Evolutionary conservation across 176 grass and related monocot species (phyloP), one percentile per base, ranked within the genome.

Genomic region (Carex cristatella): DNA sequence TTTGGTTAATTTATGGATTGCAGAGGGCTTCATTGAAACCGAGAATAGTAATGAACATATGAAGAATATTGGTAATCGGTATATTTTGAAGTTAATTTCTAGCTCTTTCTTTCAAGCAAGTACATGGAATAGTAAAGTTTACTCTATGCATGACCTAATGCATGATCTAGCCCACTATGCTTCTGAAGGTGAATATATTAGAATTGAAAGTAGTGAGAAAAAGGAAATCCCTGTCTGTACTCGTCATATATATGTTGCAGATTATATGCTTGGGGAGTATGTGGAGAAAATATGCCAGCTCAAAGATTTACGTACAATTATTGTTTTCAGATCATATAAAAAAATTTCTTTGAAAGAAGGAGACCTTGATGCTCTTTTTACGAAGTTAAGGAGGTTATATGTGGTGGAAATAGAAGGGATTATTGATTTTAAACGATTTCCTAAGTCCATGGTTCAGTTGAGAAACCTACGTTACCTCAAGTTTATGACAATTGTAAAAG

Each of bases 21-120:
- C 82, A 85, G n/a, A 85, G 19, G 65, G 65, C 16, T 85, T 85
- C 4, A 35, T 74, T 37, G 76, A 88, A 63, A 16, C 10, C 14
- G 38, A 78, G 51, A 4, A 42, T 64, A 38, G n/a, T 51, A 86
- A 80, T 60, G 31, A 65, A 57, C 44, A 10, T 1, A 32, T 88
- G 46, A 75, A 87, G 59, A 68, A 86, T 69, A 58, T 88, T 67
- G 92, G 83, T 37, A 51, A 84, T 73, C 14, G 77, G 9, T 94
- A 90, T 86, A 65, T 92, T 9, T 51, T 86, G 51, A 77, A 90
- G 62, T 86, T 94, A 13, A 19, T 92, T 11, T 85, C 64, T 18
- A 32, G 33, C 65, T 85, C 65, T 58, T 85, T 85, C 48, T 46
- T 85, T 56, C 63, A 60, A 33, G 7, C 30, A 30, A 2, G 13